phyloP scores from a whole-genome alignment of 2,329 filamentous ascomycete species.

The Sporothrix pallida region DNA sequence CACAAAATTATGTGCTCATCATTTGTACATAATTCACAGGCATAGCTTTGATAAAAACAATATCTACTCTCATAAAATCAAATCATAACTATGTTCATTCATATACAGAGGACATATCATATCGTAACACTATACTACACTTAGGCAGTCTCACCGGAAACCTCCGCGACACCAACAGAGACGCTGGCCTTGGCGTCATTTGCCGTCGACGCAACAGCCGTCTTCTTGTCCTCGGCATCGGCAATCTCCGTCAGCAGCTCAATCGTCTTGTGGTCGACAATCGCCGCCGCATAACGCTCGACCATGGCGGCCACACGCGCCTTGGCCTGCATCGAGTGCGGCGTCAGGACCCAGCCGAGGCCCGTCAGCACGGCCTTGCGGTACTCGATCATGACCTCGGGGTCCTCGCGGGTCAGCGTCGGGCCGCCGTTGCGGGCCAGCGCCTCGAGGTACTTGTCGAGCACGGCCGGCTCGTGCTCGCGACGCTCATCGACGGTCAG shows the following conservation, averaged over 20 bases:
- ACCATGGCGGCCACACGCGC: conserved; percentile 45
- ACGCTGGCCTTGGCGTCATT: background rate
- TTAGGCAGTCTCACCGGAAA: background rate
- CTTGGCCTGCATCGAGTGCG: conserved; percentile 46
- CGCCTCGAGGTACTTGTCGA: conserved; percentile 41
- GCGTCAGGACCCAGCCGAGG: conserved; percentile 46
- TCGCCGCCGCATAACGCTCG: conserved; percentile 44
- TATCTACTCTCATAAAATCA: background rate
- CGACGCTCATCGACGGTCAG: conserved; percentile 14
- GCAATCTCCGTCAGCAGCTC: conserved; percentile 19
- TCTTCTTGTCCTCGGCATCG: background rate
- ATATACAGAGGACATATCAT: background rate
- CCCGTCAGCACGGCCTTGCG: conserved; percentile 45
- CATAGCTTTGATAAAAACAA: background rate
- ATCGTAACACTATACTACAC: background rate
- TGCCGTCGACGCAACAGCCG: background rate
- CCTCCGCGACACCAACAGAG: background rate
- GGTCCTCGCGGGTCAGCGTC: conserved; percentile 25
- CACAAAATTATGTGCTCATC: background rate
- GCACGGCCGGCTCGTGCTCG: conserved; percentile 38
- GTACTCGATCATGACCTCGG: conserved; percentile 41
- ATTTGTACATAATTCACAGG: background rate
- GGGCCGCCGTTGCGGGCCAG: conserved; percentile 20
- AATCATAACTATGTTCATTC: background rate
- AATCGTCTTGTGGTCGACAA: conserved; percentile 44